Evolutionary conservation across 805 yeast genomes (phyloP).

Genomic region (Candida nemodendra): DNA sequence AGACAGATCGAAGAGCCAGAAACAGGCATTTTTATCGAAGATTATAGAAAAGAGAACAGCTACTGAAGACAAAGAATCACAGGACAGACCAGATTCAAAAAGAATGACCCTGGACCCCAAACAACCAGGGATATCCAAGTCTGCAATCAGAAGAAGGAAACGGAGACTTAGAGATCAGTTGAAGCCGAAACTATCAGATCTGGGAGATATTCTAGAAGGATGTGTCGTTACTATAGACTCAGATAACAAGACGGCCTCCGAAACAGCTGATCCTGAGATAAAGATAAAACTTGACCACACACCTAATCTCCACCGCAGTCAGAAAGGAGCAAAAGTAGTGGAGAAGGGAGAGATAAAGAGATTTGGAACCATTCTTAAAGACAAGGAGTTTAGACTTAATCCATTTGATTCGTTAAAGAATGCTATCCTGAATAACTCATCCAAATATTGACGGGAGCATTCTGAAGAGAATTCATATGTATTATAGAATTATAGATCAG

Average conservation of each 20-base stretch:
- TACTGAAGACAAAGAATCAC: neutral
- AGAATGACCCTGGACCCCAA: slow-evolving; percentile 24
- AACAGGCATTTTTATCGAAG: slow-evolving; percentile 19
- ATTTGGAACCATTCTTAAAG: slow-evolving; percentile 57
- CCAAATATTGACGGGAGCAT: slow-evolving; percentile 15
- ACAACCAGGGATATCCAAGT: slow-evolving; percentile 56
- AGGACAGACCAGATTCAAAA: neutral
- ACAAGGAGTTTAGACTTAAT: slow-evolving; percentile 51
- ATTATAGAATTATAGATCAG: too few species aligned
- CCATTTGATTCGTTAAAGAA: slow-evolving; percentile 67
- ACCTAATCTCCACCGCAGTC: slow-evolving; percentile 33
- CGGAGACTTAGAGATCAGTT: slow-evolving; percentile 61
- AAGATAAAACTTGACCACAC: slow-evolving; percentile 35
- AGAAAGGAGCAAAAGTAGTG: slow-evolving; percentile 50
- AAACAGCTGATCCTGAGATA: slow-evolving; percentile 25
- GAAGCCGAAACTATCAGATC: slow-evolving; percentile 65
- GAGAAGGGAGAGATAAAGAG: slow-evolving; percentile 56
- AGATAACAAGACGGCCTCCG: slow-evolving; percentile 11
- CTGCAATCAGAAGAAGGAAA: slow-evolving; percentile 62
- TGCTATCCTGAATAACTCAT: slow-evolving; percentile 42
- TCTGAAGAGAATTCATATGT: too few species aligned
- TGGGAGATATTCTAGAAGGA: slow-evolving; percentile 49
- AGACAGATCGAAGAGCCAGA: slow-evolving; percentile 20
- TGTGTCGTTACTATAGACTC: slow-evolving; percentile 13
- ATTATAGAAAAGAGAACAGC: slow-evolving; percentile 16